A percentile compares a stretch with the other conserved stretches of the same genome.
Conservation (phyloP, 257 asterid genomes). For the Voacanga thouarsii region DNA sequence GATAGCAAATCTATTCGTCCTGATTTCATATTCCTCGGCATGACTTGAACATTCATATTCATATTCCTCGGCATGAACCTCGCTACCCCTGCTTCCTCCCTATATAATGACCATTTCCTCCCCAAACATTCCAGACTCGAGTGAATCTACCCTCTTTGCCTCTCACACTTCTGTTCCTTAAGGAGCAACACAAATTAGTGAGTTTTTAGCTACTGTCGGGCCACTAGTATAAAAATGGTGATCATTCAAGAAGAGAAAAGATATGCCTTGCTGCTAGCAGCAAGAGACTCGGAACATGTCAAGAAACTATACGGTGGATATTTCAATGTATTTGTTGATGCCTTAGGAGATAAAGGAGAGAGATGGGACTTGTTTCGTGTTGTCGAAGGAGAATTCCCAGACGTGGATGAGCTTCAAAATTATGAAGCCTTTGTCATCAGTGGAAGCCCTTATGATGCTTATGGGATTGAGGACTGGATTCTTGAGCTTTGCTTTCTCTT, state of each 20-base stretch:
- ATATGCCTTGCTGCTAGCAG: conserved; percentile 52
- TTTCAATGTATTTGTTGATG: conserved; percentile 14
- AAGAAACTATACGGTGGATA: conserved; percentile 51
- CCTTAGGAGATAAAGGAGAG: conserved; percentile 52
- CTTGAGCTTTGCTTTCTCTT: conserved; percentile 49
- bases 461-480: conserved; percentile 56
- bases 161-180: no score
- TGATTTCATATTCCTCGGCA: no score
- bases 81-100: neutral
- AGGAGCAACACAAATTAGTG: no score
- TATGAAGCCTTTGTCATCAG: conserved; percentile 66
- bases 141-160: no score
- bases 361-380: conserved; percentile 61
- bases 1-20: no score
- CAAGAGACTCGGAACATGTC: conserved; percentile 58
- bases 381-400: conserved; percentile 61
- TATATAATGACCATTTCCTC: no score
- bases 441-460: conserved; percentile 14
- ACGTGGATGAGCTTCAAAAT: conserved; percentile 26
- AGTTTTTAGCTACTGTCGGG: no score
- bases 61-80: neutral
- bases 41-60: no score
- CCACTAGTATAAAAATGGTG: neutral
- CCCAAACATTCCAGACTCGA: no score
- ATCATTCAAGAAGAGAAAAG: conserved; percentile 28